Evolutionary conservation across 1,284 basidiomycete genomes (phyloP).

Genomic region (Heterobasidion irregulare): DNA sequence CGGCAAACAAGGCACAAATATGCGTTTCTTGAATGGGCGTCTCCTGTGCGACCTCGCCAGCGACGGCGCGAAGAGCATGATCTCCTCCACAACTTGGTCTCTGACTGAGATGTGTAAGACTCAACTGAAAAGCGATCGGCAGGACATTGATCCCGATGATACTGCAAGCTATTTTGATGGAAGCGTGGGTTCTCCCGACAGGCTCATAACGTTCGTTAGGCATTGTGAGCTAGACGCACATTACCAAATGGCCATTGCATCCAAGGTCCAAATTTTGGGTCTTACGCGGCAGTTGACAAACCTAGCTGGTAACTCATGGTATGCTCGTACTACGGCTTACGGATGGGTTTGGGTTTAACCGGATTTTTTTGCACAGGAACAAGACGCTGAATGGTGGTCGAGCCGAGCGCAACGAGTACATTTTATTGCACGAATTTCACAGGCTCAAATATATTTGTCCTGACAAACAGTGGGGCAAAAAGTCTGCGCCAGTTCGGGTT

Average conservation of each 20-base stretch:
- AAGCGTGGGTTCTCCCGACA: slow-evolving; percentile 69
- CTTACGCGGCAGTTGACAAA: slow-evolving; percentile 93
- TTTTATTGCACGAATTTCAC: slow-evolving; percentile 97
- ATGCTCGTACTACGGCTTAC: slow-evolving; percentile 15
- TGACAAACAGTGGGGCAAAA: slow-evolving; percentile 87
- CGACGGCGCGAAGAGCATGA: slow-evolving; percentile 94
- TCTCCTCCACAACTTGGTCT: slow-evolving; percentile 95
- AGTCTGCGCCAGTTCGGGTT: slow-evolving; percentile 45
- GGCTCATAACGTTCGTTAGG: slow-evolving; percentile 80
- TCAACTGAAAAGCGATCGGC: slow-evolving; percentile 77
- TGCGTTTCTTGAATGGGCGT: slow-evolving; percentile 80
- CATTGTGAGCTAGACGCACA: slow-evolving; percentile 93
- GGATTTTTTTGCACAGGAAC: slow-evolving; percentile 52
- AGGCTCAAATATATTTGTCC: slow-evolving; percentile 94
- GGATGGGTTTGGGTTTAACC: neutral
- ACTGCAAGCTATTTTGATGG: slow-evolving; percentile 89
- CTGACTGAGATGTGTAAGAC: slow-evolving; percentile 94
- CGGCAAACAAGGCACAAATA: slow-evolving; percentile 79
- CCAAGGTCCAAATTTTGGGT: slow-evolving; percentile 84
- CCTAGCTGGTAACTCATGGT: slow-evolving; percentile 98
- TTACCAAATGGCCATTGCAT: slow-evolving; percentile 92
- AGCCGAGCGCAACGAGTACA: slow-evolving; percentile 98
- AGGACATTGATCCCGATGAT: slow-evolving; percentile 96
- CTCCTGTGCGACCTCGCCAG: slow-evolving; percentile 90
- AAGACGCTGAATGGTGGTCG: slow-evolving; percentile 93